Evolutionary conservation across 2,329 filamentous ascomycete genomes (phyloP).

Genomic region (Diplocarpon rosae): DNA sequence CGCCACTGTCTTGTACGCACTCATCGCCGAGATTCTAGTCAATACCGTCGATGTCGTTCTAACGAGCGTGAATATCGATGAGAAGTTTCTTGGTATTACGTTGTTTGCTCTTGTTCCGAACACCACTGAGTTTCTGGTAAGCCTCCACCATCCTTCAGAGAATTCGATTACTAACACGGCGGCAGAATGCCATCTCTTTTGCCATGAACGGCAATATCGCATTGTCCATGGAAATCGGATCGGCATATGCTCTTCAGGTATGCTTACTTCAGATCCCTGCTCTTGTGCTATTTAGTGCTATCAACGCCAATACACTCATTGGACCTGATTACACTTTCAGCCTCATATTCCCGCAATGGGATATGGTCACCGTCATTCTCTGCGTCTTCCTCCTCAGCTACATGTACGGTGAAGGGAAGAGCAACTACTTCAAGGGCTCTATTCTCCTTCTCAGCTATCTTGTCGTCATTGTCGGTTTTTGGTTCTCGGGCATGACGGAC

Average conservation of each 20-base stretch:
- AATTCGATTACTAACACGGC: slow-evolving; percentile 11
- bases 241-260: slow-evolving; percentile 91
- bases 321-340: slow-evolving; percentile 58
- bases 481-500: slow-evolving; percentile 53
- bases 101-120: slow-evolving; percentile 95
- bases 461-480: slow-evolving; percentile 86
- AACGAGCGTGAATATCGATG: slow-evolving; percentile 80
- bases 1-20: slow-evolving; percentile 85
- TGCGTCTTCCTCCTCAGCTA: slow-evolving; percentile 95
- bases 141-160: slow-evolving; percentile 23
- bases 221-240: slow-evolving; percentile 97
- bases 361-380: slow-evolving; percentile 93
- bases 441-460: slow-evolving; percentile 89
- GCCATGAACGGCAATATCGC: slow-evolving; percentile 99
- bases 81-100: slow-evolving; percentile 95
- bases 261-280: slow-evolving; percentile 91
- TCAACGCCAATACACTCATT: slow-evolving; percentile 51
- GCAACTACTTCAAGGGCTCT: slow-evolving; percentile 99
- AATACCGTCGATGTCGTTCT: slow-evolving; percentile 96
- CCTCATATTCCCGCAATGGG: slow-evolving; percentile 96
- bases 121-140: slow-evolving; percentile 90
- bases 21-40: slow-evolving; percentile 94
- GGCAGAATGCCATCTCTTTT: slow-evolving; percentile 86
- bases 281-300: slow-evolving; percentile 79
- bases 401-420: slow-evolving; percentile 97